Base-by-base conservation (phyloP, 2,329 filamentous ascomycete genomes). In the Colletotrichum horii region DNA sequence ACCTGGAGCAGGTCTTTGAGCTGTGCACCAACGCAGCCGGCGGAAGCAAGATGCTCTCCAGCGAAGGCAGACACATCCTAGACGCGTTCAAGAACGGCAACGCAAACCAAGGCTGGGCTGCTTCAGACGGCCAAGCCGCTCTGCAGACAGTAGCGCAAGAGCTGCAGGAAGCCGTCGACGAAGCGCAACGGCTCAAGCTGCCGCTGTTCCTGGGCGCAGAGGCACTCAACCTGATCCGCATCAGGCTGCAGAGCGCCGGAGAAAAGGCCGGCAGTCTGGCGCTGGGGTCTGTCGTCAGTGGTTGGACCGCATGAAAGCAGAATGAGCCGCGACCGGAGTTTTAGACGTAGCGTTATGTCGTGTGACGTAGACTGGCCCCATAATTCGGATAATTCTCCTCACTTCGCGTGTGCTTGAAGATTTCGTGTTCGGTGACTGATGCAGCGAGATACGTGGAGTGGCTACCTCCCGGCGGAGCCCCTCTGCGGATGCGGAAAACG, bases 11-110 rank as follows among this genome's bases (percentile, higher is more conserved):
- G 79, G 84, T 88, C 3, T 83, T 85, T 62, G 85, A 86, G 43
- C 82, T 88, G 65, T 89, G 86, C 77, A 79, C 85, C 77, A 85
- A 87, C 74, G 87, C 87, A 2, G 87, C 87, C 0, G 87, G 87
- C 12, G 85, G 85, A 8, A 87, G 84, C 73, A 80, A 78, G 34
- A 82, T 87, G 77, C 79, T 88, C 62, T 82, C 84, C 52, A 75
- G 77, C 8, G 78, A 83, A 30, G 86, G 86, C 0, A 84, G 83
- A 2, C 80, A 82, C 38, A 84, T 88, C 24, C 83, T 88, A 60
- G 79, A 81, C 19, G 58, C 58, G 11, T 61, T n/a, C n/a, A 61
- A 15, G 28, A 32, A 24, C 30, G 30, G 58, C 12, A 30, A 12
- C 6, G 58, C 58, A 2, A 9, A 12, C 12, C n/a, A 30, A 12